Evolutionary conservation across 768 basidiomycete species (phyloP).

Genomic region (Lactarius indigo): DNA sequence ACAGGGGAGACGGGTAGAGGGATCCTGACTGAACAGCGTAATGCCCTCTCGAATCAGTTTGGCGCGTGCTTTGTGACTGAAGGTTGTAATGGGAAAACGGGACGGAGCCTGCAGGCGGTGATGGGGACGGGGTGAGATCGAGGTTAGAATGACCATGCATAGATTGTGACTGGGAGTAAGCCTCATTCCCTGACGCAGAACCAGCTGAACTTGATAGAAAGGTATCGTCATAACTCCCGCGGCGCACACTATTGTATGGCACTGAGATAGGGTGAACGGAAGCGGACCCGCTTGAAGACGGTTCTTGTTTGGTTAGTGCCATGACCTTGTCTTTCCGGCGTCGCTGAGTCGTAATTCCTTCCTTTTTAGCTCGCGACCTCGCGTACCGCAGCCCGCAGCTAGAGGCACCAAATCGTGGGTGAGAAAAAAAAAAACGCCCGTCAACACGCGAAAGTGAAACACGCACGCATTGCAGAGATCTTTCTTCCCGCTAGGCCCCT

Average conservation of each 20-base stretch:
- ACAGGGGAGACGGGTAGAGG: constrained; percentile 48
- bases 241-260: constrained; percentile 45
- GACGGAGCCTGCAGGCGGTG: constrained; percentile 52
- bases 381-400: constrained; percentile 86
- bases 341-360: constrained; percentile 59
- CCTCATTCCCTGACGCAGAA: constrained; percentile 56
- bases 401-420: constrained; percentile 26
- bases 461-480: constrained; percentile 91
- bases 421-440: constrained; percentile 18
- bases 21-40: constrained; percentile 20
- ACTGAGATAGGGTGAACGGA: constrained; percentile 39
- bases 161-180: constrained; percentile 32
- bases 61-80: constrained; percentile 33
- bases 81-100: constrained; percentile 58
- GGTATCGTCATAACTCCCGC: constrained; percentile 45
- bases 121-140: constrained; percentile 56
- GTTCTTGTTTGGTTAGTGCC: constrained; percentile 30
- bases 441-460: constrained; percentile 26
- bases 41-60: constrained; percentile 29
- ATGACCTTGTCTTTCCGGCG: constrained; percentile 60
- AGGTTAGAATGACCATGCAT: constrained; percentile 43
- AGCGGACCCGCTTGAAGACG: constrained; percentile 28
- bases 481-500: constrained; percentile 87
- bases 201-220: constrained; percentile 45
- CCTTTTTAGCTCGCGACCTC: constrained; percentile 85